A percentile compares a stretch with the other conserved stretches of the same genome.
Evolutionary conservation across 2,329 filamentous ascomycete species (phyloP).

Genomic region (Juglanconis oblonga): DNA sequence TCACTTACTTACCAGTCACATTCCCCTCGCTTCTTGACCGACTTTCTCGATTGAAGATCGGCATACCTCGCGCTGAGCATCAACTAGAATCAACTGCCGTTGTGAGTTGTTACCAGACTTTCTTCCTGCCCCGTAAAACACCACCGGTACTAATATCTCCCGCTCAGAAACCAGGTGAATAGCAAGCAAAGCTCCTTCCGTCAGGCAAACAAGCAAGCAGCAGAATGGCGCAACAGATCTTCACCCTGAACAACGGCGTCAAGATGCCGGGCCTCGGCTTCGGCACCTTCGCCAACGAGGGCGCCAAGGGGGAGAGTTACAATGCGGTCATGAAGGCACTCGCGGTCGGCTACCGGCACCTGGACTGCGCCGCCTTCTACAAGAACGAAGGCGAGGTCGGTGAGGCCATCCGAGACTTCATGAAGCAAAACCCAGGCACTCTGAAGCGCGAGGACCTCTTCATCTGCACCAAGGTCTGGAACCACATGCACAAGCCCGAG

Average conservation of each 20-base stretch:
- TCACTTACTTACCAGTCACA: neutral
- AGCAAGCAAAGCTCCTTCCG: neutral
- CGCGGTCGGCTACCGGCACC: constrained; percentile 61
- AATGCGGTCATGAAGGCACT: constrained; percentile 63
- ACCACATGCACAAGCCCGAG: constrained; percentile 60
- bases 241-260: constrained; percentile 50
- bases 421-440: constrained; percentile 36
- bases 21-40: constrained; percentile 3
- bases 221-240: constrained; percentile 26
- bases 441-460: constrained; percentile 53
- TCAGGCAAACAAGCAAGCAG: constrained; percentile 15
- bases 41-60: constrained; percentile 14
- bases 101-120: neutral
- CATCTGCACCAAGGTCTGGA: constrained; percentile 69
- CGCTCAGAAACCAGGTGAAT: neutral
- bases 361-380: constrained; percentile 69
- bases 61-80: constrained; percentile 21
- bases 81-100: neutral
- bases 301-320: constrained; percentile 56
- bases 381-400: constrained; percentile 64
- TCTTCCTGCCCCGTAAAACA: neutral
- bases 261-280: constrained; percentile 62
- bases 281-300: constrained; percentile 67
- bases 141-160: neutral
- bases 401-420: constrained; percentile 48